phyloP scores from a whole-genome alignment of 495 filamentous ascomycete genomes.

The Aspergillus bridgeri region DNA sequence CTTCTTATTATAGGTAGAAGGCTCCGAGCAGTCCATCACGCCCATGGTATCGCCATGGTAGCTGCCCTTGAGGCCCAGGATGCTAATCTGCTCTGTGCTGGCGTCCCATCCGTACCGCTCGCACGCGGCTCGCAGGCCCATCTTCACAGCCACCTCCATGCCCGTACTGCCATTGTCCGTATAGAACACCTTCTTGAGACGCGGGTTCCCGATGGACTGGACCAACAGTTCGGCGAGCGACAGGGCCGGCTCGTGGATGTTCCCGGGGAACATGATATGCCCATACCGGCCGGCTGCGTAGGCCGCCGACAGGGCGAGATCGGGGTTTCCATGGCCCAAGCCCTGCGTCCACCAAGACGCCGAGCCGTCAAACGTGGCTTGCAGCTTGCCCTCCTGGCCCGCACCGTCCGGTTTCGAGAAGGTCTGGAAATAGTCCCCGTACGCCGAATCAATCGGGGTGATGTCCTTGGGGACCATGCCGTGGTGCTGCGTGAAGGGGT shows the following conservation, averaged over 20 bases:
- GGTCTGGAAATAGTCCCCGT: constrained; percentile 70
- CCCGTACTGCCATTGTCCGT: constrained; percentile 78
- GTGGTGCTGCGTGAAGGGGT: constrained; percentile 78
- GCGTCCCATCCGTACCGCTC: constrained; percentile 61
- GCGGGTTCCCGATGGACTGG: constrained; percentile 51
- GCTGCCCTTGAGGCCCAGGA: constrained; percentile 68
- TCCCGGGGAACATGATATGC: constrained; percentile 77
- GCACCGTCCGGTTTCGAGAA: constrained; percentile 23
- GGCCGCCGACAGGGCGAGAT: constrained; percentile 63
- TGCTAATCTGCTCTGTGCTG: constrained; percentile 51
- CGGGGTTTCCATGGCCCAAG: constrained; percentile 68
- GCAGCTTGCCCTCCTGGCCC: constrained; percentile 29
- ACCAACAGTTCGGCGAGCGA: constrained; percentile 59
- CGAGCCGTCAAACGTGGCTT: constrained; percentile 69
- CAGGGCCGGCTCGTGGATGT: constrained; percentile 69
- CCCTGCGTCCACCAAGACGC: constrained; percentile 89
- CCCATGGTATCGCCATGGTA: constrained; percentile 84
- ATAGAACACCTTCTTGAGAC: constrained; percentile 66
- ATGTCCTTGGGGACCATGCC: constrained; percentile 56
- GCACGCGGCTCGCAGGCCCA: constrained; percentile 64
- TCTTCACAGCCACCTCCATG: constrained; percentile 76
- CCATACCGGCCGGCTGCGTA: constrained; percentile 81
- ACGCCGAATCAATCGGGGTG: constrained; percentile 68
- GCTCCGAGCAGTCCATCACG: constrained; percentile 75
- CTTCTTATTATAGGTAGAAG: constrained; percentile 66